Base-by-base conservation (phyloP, 768 basidiomycete genomes). In the Pleurotus giganteus region DNA sequence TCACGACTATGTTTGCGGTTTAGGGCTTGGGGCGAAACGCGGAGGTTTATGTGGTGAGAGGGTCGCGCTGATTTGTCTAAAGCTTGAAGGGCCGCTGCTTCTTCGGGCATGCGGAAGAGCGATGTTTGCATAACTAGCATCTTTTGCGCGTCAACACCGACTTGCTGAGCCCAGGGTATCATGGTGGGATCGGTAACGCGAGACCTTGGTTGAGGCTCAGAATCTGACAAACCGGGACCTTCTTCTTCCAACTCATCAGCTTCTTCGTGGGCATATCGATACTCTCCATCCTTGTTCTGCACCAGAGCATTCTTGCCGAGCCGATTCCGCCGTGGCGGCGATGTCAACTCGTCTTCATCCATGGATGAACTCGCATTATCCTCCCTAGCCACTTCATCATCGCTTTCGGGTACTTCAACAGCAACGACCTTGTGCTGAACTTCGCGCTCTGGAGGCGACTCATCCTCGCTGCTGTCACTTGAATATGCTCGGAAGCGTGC, bases 51-150 rank as follows among this genome's bases (percentile, higher is more conserved):
- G 60, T 39, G 66, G 60, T 39, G 56, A 46, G 52, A 61, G 61
- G 37, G 67, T 41, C 55, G 74, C 69, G 57, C 79, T 71, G 57
- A 26, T 51, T 57, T 44, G 15, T 77, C 79, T 60, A 82, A 61
- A 29, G 80, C 81, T 59, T 77, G 80, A 53, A 88, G 73, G 1
- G 82, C 83, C 1, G 80, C 87, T 12, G 82, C 85, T 63, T 88
- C 86, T 65, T 90, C 88, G 12, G 86, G 86, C 66, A 83, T 76
- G 42, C 86, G 80, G 65, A 96, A 96, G 50, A 96, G 71, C 29
- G 89, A 88, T 0, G 89, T 85, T 63, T 96, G 94, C 94, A 96
- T 96, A 52, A 95, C 90, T 63, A 93, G 89, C 79, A 94, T 84
- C 71, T 86, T 88, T 67, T 91, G 90, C 12, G 86, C 79, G 66